Evolutionary conservation across 352 stramenopile genomes (phyloP).

Genomic region (Phytophthora colocasiae): DNA sequence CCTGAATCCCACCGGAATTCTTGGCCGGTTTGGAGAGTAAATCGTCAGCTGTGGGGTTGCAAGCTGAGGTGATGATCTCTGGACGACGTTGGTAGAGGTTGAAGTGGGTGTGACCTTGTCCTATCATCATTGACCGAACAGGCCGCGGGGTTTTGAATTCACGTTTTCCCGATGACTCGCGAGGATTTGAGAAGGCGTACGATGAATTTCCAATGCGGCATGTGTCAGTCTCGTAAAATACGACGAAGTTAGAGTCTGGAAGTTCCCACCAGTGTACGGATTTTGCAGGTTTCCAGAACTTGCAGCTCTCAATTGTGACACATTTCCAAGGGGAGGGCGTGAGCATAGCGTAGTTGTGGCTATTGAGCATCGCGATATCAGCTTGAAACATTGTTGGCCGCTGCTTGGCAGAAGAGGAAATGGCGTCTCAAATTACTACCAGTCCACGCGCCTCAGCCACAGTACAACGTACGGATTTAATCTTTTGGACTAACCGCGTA

Average conservation of each 20-base stretch:
- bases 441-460: no score
- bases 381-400: no score
- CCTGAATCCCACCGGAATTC: no score
- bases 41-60: not conserved
- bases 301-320: not conserved
- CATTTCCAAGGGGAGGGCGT: not conserved
- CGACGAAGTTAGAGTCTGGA: not conserved
- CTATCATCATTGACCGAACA: not conserved
- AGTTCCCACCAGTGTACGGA: not conserved
- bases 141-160: not conserved
- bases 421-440: no score
- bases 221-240: not conserved
- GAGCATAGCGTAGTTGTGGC: no score
- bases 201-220: not conserved
- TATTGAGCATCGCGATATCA: no score
- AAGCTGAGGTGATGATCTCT: conserved; percentile 5
- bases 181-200: not conserved
- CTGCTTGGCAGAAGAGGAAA: no score
- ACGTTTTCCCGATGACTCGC: not conserved
- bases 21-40: no score
- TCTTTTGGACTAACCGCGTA: no score
- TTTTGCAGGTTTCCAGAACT: not conserved
- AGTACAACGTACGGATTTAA: no score
- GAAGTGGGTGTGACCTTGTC: not conserved
- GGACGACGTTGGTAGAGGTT: not conserved